A percentile compares a stretch with the other conserved stretches of the same genome.
Evolutionary conservation across 139 green algal species (phyloP).

Genomic region (Chlorella ohadii): DNA sequence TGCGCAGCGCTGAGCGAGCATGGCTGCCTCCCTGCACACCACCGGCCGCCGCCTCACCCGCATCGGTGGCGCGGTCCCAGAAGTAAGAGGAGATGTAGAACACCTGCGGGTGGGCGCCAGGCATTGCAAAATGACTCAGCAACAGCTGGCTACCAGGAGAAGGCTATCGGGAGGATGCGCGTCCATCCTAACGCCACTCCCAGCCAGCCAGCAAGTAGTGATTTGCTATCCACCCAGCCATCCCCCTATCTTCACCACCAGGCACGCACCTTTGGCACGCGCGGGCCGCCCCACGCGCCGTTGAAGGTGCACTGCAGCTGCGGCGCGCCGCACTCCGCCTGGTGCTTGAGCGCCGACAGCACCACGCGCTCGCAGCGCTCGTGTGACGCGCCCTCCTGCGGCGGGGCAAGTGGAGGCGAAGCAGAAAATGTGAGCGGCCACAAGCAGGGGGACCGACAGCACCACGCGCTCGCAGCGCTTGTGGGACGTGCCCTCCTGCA

Average conservation of each 20-base stretch:
- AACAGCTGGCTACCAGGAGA: no score
- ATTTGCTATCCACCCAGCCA: no score
- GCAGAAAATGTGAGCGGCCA: no score
- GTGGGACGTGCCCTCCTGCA: conserved; percentile 26
- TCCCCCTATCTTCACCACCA: no score
- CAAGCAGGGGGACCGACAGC: neutral
- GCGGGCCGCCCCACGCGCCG: conserved; percentile 85
- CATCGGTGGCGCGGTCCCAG: conserved; percentile 86
- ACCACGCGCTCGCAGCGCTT: conserved; percentile 47
- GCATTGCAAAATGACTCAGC: no score
- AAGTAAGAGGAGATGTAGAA: conserved; percentile 98
- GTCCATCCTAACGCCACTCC: no score
- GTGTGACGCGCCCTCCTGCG: conserved; percentile 24
- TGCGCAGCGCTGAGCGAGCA: no score
- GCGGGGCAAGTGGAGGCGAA: neutral
- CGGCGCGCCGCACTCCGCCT: conserved; percentile 55
- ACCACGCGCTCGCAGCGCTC: conserved; percentile 48
- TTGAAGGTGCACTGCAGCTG: conserved; percentile 92
- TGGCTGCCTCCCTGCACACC: no score
- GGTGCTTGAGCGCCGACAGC: conserved; percentile 45
- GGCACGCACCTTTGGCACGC: conserved; percentile 27
- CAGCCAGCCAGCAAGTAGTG: no score
- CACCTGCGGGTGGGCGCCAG: neutral
- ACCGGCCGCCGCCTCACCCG: conserved; percentile 9
- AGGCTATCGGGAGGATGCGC: no score